These are phyloP conservation scores for Cyclotella sp. DNA, from an alignment of 108 stramenopile genomes.

Conservation along the genomic window DNA sequence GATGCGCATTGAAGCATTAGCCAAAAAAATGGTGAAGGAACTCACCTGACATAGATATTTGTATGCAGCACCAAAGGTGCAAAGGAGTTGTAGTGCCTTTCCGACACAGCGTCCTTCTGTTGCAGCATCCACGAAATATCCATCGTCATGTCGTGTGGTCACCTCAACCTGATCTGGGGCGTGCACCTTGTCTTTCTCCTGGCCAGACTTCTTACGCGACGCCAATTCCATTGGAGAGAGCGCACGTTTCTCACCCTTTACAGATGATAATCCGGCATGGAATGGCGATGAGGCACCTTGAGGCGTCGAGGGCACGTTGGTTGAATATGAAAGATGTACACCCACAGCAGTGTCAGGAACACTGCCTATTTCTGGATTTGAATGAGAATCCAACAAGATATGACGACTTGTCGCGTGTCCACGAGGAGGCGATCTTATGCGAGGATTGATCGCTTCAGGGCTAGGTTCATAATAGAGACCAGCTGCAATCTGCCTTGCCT, in stretches of 20 bases:
- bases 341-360: not conserved
- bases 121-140: conserved; percentile 29
- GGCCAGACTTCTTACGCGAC: conserved; percentile 22
- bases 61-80: conserved; percentile 68
- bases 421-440: not conserved
- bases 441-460: conserved; percentile 27
- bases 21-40: not conserved
- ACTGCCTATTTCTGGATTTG: not conserved
- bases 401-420: not conserved
- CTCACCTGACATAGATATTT: conserved; percentile 69
- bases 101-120: conserved; percentile 31
- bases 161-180: conserved; percentile 29
- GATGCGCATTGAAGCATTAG: not conserved
- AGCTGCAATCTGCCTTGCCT: conserved; percentile 40
- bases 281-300: conserved; percentile 29
- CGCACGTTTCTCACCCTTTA: conserved; percentile 45
- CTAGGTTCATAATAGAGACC: conserved; percentile 51
- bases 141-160: conserved; percentile 19
- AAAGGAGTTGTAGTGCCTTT: conserved; percentile 62
- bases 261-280: conserved; percentile 40
- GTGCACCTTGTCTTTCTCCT: conserved; percentile 8
- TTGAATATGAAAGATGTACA: conserved; percentile 11
- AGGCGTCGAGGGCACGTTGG: conserved; percentile 13
- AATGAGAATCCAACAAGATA: conserved; percentile 6
- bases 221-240: conserved; percentile 13